Base-by-base conservation (phyloP, 2,329 filamentous ascomycete species). In the Cytospora leucostoma region DNA sequence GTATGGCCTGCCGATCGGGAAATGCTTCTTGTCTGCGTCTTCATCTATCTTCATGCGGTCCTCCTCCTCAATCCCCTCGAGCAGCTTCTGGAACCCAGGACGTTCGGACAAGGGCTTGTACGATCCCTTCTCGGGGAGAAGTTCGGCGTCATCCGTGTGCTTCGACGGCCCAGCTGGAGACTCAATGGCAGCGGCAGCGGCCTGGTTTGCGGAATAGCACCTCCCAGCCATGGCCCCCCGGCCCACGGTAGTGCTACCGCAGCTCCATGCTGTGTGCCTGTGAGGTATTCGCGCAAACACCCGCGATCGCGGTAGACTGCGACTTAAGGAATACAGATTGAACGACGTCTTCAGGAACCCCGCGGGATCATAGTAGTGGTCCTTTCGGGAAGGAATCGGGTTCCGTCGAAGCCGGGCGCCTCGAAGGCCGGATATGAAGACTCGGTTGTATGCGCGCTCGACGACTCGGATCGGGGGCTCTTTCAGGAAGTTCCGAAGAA, bases 241-340 rank as follows among this genome's bases (percentile, higher is more conserved):
- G 77, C 76, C 77, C 68, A 56, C 75, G 65, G 52, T 55, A 34
- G 66, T 72, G 76, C 74, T 77, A 79, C 74, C 74, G 74, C 57
- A 71, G 64, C 64, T 72, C 74, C 77, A 79, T 79, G 61, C 61
- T 66, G 64, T 65, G 70, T 73, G 69, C 69, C 69, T 75, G 71
- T 70, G 71, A 70, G 73, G 75, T 76, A 77, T 77, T 74, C 74
- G 74, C 71, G 72, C 71, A 74, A 76, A 74, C 73, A 75, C 74
- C 76, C 77, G 76, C 77, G 72, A 74, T 63, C 73, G 76, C 73
- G 77, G 74, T 72, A 73, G 71, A 69, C 71, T 71, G 71, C 71
- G 70, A 67, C 66, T 69, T 73, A 72, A 68, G 71, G 74, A 71
- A 79, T 75, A 79, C 77, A 79, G 77, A 72, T 74, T 79, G 76